These are phyloP conservation scores for Apium graveolens DNA, from an alignment of 129 eudicot species.

Conservation along the genomic window DNA sequence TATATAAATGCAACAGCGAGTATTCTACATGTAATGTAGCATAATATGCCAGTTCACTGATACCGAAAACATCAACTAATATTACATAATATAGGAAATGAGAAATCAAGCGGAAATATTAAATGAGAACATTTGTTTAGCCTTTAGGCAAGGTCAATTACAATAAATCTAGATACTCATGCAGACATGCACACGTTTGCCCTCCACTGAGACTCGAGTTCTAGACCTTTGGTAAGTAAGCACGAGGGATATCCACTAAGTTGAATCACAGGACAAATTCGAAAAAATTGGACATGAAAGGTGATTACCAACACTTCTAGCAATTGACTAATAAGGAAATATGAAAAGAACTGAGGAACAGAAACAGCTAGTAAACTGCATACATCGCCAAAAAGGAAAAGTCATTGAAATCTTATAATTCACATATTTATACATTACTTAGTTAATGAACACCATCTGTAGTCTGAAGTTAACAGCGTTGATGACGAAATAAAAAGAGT, in stretches of 20 bases:
- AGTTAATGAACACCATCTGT: neutral
- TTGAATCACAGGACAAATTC: neutral
- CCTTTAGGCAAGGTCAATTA: neutral
- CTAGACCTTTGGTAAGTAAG: neutral
- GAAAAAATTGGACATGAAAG: neutral
- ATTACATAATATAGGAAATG: neutral
- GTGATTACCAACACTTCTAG: neutral
- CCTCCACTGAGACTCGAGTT: neutral
- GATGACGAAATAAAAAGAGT: neutral
- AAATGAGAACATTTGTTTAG: neutral
- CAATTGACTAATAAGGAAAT: neutral
- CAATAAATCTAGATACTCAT: too few species aligned
- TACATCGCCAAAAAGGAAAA: neutral
- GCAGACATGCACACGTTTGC: neutral
- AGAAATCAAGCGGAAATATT: neutral
- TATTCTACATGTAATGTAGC: neutral
- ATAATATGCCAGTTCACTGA: neutral
- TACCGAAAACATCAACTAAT: neutral
- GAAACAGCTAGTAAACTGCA: neutral
- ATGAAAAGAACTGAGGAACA: neutral
- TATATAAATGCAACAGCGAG: neutral
- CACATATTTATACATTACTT: neutral
- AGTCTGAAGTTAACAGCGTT: neutral
- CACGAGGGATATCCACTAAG: neutral
- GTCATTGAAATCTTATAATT: neutral